Evolutionary conservation across 2,329 filamentous ascomycete genomes (phyloP), one percentile per base, ranked within the genome.

Genomic region (Albophoma yamanashiensis): DNA sequence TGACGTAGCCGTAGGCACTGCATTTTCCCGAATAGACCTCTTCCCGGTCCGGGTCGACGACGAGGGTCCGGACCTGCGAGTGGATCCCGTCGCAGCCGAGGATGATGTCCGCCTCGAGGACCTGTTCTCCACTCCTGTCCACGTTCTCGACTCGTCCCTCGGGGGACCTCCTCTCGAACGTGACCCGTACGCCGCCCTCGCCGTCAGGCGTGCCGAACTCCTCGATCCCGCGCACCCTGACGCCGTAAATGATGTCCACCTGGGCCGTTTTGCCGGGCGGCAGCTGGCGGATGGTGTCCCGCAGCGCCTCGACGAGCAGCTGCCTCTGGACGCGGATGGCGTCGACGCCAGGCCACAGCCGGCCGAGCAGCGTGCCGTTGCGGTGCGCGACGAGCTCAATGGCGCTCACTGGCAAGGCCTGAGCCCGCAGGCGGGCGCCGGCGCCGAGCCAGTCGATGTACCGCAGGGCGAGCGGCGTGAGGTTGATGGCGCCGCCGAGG

Each of bases 381-480:
- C 68, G 67, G 31, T 69, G 66, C n/a, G 67, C 64, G 31, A 70
- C 66, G 36, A 69, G 65, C 59, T 71, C 67, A 50, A 71, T 69
- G 42, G 64, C 65, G 6, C 61, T 58, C 52, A 65, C 60, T 15
- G 59, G 55, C 22, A 66, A 57, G 8, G 63, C 64, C 45, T 58
- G 63, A 1, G 62, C 55, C 0, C 67, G 64, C 25, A 70, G 27
- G 2, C 55, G 52, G 4, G 70, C 62, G 15, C 70, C 66, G 15
- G 76, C 68, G 34, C 74, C 74, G 8, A 80, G 66, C 22, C 70
- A 66, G 38, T 74, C 69, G 4, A 84, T 72, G 3, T 80, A 68
- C 1, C 76, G 71, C 6, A 79, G 68, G 12, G 76, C 76, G 59
- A 78, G 75, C 1, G 78, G 76, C 2, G 77, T 78, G n/a, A 79